Conservation (phyloP, 75 land plant species). For the Cryptomeria japonica region DNA sequence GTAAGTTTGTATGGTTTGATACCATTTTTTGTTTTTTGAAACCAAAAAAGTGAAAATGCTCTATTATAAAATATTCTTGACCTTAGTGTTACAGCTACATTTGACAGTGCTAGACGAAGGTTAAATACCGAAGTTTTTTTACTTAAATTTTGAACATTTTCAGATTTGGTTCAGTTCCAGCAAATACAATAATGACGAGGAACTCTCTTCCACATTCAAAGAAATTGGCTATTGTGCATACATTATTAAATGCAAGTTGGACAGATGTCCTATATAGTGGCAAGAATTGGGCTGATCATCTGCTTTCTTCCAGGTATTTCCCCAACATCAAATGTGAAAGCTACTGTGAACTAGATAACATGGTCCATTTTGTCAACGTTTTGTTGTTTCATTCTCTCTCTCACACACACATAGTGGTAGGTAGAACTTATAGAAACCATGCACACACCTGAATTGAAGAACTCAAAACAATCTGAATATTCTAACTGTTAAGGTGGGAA, state of each 20-base stretch:
- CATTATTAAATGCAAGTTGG: slow-evolving; percentile 35
- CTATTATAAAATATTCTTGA: background rate
- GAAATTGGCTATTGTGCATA: slow-evolving; percentile 23
- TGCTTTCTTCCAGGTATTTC: slow-evolving; percentile 34
- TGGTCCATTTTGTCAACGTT: too few relatives aligned
- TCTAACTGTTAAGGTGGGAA: too few relatives aligned
- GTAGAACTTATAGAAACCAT: background rate
- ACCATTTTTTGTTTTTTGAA: background rate
- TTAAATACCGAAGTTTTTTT: background rate
- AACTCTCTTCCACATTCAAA: slow-evolving; percentile 32
- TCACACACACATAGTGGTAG: background rate
- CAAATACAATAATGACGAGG: slow-evolving; percentile 38
- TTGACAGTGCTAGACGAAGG: background rate
- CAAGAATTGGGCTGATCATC: slow-evolving; percentile 18
- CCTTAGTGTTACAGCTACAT: background rate
- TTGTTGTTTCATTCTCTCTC: background rate
- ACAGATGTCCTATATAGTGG: slow-evolving; percentile 23
- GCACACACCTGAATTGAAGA: background rate
- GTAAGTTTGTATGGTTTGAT: slow-evolving; percentile 18
- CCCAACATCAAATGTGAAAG: too few relatives aligned
- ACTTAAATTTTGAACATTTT: background rate
- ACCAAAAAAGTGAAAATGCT: background rate
- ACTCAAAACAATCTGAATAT: too few relatives aligned
- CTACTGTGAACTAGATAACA: background rate
- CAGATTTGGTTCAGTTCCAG: slow-evolving; percentile 43